phyloP scores from a whole-genome alignment of 1,284 basidiomycete species.

The Puccinia novopanici region DNA sequence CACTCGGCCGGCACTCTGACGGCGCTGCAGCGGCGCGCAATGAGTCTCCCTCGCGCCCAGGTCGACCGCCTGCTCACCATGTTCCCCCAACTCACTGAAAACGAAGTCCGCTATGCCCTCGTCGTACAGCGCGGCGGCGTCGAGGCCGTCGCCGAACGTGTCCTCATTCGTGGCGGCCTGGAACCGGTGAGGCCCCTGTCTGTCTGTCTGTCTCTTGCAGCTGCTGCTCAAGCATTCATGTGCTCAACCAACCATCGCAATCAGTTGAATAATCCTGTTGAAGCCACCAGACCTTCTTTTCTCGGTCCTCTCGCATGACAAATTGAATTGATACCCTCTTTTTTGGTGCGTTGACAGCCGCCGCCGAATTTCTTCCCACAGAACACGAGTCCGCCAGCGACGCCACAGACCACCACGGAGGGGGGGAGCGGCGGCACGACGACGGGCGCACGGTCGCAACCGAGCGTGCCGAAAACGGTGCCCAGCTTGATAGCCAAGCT shows the following conservation, averaged over 20 bases:
- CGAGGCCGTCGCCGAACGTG: constrained; percentile 35
- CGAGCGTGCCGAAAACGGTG: constrained; percentile 3
- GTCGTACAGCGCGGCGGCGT: constrained; percentile 22
- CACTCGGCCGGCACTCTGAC: constrained; percentile 12
- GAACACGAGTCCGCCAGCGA: neutral
- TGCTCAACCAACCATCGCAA: too few species aligned
- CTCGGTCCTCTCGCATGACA: too few species aligned
- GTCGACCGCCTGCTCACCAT: constrained; percentile 23
- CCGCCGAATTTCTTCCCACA: constrained; percentile 41
- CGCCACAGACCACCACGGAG: neutral
- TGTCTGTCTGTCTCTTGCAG: too few species aligned
- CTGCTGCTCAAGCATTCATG: too few species aligned
- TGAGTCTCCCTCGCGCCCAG: constrained; percentile 7
- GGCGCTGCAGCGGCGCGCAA: constrained; percentile 32
- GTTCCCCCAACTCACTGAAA: constrained; percentile 43
- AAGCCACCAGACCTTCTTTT: too few species aligned
- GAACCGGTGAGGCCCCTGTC: constrained; percentile 7
- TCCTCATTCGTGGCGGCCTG: constrained; percentile 21
- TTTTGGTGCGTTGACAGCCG: neutral
- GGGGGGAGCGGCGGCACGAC: neutral
- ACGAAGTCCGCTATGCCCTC: constrained; percentile 41
- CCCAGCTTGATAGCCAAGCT: constrained; percentile 36
- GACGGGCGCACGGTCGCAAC: neutral
- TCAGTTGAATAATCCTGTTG: too few species aligned
- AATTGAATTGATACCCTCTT: neutral